Conservation (phyloP, 345 rosid species). For the Arabidopsis arenosa region DNA sequence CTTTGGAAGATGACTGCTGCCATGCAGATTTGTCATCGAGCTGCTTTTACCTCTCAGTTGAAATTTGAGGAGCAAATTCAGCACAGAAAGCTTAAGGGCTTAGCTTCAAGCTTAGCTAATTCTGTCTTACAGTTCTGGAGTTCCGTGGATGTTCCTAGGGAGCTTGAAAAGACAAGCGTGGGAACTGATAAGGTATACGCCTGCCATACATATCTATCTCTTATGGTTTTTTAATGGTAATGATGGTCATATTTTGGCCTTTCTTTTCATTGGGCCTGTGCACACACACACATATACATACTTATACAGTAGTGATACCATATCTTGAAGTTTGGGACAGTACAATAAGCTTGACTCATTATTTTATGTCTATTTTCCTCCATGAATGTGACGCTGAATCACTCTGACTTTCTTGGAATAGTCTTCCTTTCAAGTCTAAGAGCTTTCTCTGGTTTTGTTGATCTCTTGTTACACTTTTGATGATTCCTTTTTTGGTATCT, state of each 20-base stretch:
- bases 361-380: conserved; percentile 1
- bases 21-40: conserved; percentile 73
- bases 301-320: not conserved
- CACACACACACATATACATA: not conserved
- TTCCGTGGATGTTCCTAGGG: conserved; percentile 55
- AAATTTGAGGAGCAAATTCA: conserved; percentile 59
- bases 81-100: conserved; percentile 56
- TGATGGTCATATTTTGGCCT: not conserved
- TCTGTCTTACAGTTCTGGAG: conserved; percentile 92
- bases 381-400: not conserved
- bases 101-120: conserved; percentile 70
- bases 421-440: conserved; percentile 4
- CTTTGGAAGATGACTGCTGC: conserved; percentile 98
- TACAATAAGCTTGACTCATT: conserved; percentile 5
- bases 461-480: conserved; percentile 10
- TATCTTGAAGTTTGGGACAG: conserved; percentile 6
- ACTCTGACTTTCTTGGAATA: not conserved
- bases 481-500: not conserved
- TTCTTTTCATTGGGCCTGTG: not conserved
- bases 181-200: conserved; percentile 34
- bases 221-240: conserved; percentile 15
- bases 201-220: conserved; percentile 1
- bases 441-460: conserved; percentile 19
- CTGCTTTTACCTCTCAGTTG: conserved; percentile 61
- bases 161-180: conserved; percentile 46